phyloP scores from a whole-genome alignment of 2,329 filamentous ascomycete species.

The Waltergamsia citrina region DNA sequence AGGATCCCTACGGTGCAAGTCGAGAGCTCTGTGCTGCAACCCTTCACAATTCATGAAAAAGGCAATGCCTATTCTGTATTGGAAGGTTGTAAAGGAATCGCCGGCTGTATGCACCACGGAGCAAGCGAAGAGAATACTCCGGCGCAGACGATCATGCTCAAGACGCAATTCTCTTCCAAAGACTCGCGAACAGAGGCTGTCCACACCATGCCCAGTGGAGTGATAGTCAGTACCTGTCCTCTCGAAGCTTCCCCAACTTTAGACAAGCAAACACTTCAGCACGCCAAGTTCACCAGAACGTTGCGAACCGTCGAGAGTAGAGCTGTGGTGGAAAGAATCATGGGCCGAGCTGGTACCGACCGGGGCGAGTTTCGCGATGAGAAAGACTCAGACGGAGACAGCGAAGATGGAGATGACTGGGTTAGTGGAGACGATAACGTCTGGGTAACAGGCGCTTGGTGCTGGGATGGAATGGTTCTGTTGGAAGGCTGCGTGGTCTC shows the following conservation, averaged over 20 bases:
- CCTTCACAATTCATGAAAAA: conserved; percentile 3
- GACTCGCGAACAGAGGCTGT: conserved; percentile 35
- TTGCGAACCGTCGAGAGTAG: conserved; percentile 39
- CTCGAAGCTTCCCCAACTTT: too few relatives aligned
- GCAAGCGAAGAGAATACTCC: conserved; percentile 10
- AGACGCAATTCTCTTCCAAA: conserved; percentile 19
- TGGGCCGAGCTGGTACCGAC: conserved; percentile 12
- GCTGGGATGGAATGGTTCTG: conserved; percentile 56
- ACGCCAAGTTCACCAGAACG: conserved; percentile 40
- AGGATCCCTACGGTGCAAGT: conserved; percentile 38
- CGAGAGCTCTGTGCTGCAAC: conserved; percentile 32
- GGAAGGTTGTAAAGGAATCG: conserved; percentile 2
- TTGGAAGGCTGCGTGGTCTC: conserved; percentile 52
- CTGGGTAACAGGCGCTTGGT: conserved; percentile 50
- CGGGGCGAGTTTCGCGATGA: conserved; percentile 1
- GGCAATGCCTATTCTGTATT: not conserved
- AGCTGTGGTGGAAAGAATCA: conserved; percentile 34
- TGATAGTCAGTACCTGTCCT: conserved; percentile 43
- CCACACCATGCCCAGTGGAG: conserved; percentile 39
- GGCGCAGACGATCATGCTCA: conserved; percentile 23
- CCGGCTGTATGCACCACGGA: conserved; percentile 18
- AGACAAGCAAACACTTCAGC: conserved; percentile 29
- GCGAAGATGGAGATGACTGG: too few relatives aligned
- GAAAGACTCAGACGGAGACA: conserved; percentile 5
- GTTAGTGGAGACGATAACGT: conserved; percentile 43